Percentiles rank a stretch among this genome's conserved stretches.
These are phyloP conservation scores for Cryptosporidium bovis DNA, from an alignment of 169 alveolate genomes.

Conservation along the genomic window DNA sequence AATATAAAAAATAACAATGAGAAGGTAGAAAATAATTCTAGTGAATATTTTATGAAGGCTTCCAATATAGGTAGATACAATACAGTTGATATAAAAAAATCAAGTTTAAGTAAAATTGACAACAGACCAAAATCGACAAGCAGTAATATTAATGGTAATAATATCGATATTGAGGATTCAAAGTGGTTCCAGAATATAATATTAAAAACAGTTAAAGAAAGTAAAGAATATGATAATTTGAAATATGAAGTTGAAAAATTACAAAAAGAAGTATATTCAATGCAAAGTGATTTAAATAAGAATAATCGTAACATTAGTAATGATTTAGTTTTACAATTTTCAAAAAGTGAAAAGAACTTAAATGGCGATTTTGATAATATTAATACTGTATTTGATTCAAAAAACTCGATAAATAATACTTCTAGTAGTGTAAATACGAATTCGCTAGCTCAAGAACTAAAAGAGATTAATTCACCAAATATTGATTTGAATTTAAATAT, in stretches of 20 bases:
- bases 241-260: constrained; percentile 60
- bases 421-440: background rate
- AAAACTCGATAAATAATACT: background rate
- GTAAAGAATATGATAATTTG: constrained; percentile 43
- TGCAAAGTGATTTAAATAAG: constrained; percentile 48
- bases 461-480: constrained; percentile 5
- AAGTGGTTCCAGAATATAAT: constrained; percentile 34
- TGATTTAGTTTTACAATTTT: too few species aligned
- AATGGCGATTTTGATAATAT: background rate
- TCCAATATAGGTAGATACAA: constrained; percentile 50
- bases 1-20: background rate
- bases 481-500: background rate
- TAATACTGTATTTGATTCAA: background rate
- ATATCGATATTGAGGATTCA: constrained; percentile 1
- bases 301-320: background rate
- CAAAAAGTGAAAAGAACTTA: too few species aligned
- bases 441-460: constrained; percentile 62
- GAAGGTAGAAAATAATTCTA: background rate
- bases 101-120: background rate
- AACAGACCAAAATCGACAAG: constrained; percentile 56
- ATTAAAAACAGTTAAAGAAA: constrained; percentile 43
- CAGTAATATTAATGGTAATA: background rate
- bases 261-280: constrained; percentile 65
- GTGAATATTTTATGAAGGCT: background rate
- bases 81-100: constrained; percentile 52